Evolutionary conservation across 2,329 filamentous ascomycete genomes (phyloP).

Genomic region (Talaromyces sp.): DNA sequence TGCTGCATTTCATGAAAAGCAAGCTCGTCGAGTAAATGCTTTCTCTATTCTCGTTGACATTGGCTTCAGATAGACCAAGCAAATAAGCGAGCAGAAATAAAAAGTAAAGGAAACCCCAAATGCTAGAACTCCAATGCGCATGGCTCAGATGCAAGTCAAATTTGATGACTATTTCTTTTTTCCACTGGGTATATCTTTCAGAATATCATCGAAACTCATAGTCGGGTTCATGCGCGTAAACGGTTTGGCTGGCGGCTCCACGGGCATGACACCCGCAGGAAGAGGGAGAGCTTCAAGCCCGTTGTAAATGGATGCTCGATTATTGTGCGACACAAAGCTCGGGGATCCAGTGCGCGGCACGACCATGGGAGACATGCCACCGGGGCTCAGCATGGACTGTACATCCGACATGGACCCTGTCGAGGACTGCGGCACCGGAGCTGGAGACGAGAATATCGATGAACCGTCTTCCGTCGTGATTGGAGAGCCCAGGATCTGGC

Average conservation of each 20-base stretch:
- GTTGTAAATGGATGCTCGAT: constrained; percentile 38
- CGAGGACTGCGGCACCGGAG: constrained; percentile 30
- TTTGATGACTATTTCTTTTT: constrained; percentile 28
- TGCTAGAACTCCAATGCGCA: background rate
- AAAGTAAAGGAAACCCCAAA: background rate
- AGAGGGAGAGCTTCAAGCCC: constrained; percentile 41
- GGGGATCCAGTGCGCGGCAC: constrained; percentile 30
- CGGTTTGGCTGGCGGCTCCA: constrained; percentile 34
- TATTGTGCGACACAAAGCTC: constrained; percentile 25
- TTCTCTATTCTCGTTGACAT: background rate
- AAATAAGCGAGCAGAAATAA: background rate
- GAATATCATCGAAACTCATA: constrained; percentile 45
- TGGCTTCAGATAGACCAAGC: background rate
- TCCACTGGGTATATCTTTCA: constrained; percentile 34
- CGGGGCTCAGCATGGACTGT: constrained; percentile 19
- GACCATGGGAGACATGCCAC: constrained; percentile 27
- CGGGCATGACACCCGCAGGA: constrained; percentile 36
- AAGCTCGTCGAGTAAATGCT: background rate
- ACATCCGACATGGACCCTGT: constrained; percentile 29
- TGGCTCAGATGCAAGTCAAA: background rate
- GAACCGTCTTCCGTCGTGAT: constrained; percentile 28
- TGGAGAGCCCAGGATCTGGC: constrained; percentile 26
- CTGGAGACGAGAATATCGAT: constrained; percentile 32
- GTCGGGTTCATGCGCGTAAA: constrained; percentile 40
- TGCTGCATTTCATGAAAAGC: background rate